These are phyloP conservation scores for Aphanomyces cochlioides DNA, from an alignment of 352 stramenopile species.

Conservation along the genomic window DNA sequence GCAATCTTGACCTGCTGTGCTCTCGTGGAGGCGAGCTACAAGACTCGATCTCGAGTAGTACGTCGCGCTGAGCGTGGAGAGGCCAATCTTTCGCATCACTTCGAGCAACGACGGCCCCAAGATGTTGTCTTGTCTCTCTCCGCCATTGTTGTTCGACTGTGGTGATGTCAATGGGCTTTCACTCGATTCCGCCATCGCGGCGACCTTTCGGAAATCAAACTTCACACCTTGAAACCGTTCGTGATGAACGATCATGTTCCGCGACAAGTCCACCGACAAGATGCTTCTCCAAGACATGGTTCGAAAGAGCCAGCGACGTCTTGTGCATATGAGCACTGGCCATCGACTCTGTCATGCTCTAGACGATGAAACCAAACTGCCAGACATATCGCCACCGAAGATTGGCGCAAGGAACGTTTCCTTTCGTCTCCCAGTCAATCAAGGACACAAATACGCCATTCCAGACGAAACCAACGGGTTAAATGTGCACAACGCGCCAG, in stretches of 20 bases:
- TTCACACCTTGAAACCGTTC: not conserved
- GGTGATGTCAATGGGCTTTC: not conserved
- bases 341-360: constrained; percentile 3
- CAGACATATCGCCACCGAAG: not conserved
- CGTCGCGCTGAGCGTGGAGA: constrained; percentile 21
- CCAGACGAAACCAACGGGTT: no score
- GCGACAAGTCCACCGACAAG: not conserved
- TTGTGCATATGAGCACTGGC: not conserved
- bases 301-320: constrained; percentile 2
- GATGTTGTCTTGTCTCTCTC: constrained; percentile 9
- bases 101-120: constrained; percentile 17
- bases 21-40: constrained; percentile 19
- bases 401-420: not conserved
- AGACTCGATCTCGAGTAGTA: constrained; percentile 38
- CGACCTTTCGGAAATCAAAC: not conserved
- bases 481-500: no score
- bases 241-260: not conserved
- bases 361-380: not conserved
- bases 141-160: not conserved
- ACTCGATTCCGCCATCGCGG: no score
- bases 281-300: constrained; percentile 19
- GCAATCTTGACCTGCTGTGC: constrained; percentile 50
- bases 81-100: constrained; percentile 17
- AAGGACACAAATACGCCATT: no score
- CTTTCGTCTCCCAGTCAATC: no score